Conservation (phyloP, 2,329 filamentous ascomycete genomes). For the Pseudocercospora fuligena region DNA sequence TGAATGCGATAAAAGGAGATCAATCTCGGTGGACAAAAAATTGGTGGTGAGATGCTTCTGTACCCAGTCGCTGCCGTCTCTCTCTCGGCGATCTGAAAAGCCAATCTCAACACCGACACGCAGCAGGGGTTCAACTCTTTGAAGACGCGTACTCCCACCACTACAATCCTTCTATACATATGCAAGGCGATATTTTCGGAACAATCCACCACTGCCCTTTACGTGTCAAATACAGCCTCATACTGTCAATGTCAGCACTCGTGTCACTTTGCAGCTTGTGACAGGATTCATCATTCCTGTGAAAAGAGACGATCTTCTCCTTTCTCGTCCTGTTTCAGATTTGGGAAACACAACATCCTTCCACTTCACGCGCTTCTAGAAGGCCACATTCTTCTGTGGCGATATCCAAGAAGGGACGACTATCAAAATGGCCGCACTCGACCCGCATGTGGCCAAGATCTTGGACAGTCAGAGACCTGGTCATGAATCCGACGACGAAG, state of each 20-base stretch:
- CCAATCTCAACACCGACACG: neutral
- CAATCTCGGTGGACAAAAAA: too few species aligned
- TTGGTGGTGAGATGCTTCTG: neutral
- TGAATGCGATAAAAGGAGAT: too few species aligned
- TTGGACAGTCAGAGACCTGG: conserved; percentile 50
- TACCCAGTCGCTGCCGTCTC: neutral
- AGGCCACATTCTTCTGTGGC: neutral
- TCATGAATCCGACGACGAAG: conserved; percentile 61
- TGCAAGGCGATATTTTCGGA: too few species aligned
- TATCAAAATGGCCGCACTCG: conserved; percentile 40
- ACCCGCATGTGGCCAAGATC: conserved; percentile 57
- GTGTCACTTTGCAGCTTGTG: too few species aligned
- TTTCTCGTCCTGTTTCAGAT: neutral
- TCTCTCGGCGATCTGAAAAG: neutral
- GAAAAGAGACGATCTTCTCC: neutral
- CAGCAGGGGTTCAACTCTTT: neutral
- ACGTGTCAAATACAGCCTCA: too few species aligned
- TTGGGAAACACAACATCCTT: neutral
- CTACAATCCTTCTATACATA: too few species aligned
- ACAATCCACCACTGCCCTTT: too few species aligned
- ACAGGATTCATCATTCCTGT: neutral
- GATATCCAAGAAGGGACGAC: neutral
- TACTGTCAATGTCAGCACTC: too few species aligned
- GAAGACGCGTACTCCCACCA: too few species aligned
- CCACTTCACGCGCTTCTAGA: neutral